Conservation (phyloP, 257 asterid species). For the Ajuga chamaepitys region DNA sequence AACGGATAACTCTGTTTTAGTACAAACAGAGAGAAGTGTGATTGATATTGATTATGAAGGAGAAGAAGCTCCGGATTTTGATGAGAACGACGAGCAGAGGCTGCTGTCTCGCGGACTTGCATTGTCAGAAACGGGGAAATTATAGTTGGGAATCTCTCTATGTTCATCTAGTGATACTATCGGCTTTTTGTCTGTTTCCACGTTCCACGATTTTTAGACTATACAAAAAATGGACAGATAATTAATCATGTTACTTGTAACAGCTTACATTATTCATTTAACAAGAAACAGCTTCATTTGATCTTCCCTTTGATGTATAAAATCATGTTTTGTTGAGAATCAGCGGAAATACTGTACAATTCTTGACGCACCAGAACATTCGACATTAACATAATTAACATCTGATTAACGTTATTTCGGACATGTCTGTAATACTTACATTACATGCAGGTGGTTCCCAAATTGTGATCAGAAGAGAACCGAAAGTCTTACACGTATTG, state of each 20-base stretch:
- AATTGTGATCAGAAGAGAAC: no score
- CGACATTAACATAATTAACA: no score
- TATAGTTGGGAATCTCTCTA: constrained; percentile 3
- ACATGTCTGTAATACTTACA: no score
- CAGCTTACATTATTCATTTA: neutral
- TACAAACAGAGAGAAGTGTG: constrained; percentile 30
- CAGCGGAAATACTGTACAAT: no score
- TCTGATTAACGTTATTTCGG: no score
- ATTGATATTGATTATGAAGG: constrained; percentile 34
- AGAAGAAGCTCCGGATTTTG: constrained; percentile 24
- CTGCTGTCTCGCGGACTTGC: constrained; percentile 30
- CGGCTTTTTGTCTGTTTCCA: neutral
- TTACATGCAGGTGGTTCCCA: no score
- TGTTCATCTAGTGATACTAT: neutral
- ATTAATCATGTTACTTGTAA: neutral
- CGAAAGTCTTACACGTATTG: no score
- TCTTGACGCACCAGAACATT: no score
- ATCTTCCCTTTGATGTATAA: no score
- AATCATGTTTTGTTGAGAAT: no score
- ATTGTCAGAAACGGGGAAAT: constrained; percentile 17
- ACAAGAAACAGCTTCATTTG: no score
- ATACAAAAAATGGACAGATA: neutral
- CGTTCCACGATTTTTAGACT: neutral
- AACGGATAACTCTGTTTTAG: constrained; percentile 14
- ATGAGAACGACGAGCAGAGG: constrained; percentile 46